These are phyloP conservation scores for Sclerotinia trifoliorum DNA, from an alignment of 2,329 filamentous ascomycete species.

Conservation along the genomic window DNA sequence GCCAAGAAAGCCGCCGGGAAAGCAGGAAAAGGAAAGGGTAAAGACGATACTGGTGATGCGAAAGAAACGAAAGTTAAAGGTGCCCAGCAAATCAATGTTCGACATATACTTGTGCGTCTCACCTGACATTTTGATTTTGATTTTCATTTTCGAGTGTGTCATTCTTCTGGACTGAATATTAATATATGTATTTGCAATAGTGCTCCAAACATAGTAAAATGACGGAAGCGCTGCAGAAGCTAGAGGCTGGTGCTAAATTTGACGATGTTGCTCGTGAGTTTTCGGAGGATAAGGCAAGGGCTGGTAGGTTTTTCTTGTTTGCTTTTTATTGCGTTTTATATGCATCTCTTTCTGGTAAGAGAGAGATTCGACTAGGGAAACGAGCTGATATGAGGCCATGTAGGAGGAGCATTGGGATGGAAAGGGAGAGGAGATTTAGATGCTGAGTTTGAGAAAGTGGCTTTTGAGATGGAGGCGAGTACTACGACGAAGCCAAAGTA, in stretches of 20 bases:
- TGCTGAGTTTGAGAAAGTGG: constrained; percentile 68
- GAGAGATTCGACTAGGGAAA: neutral
- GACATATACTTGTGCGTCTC: constrained; percentile 56
- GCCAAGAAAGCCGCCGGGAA: constrained; percentile 37
- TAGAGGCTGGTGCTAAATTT: constrained; percentile 66
- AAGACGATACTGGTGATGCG: constrained; percentile 43
- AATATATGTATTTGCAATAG: constrained; percentile 38
- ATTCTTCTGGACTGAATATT: neutral
- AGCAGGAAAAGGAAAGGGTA: constrained; percentile 36
- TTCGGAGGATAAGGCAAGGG: constrained; percentile 74
- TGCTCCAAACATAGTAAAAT: constrained; percentile 78
- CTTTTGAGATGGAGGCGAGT: constrained; percentile 66
- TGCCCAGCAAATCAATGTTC: constrained; percentile 68
- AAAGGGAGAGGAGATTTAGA: constrained; percentile 67
- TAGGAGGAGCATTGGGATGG: constrained; percentile 71
- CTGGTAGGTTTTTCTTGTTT: constrained; percentile 46
- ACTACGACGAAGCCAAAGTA: constrained; percentile 63
- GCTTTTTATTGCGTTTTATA: neutral
- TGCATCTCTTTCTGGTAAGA: neutral
- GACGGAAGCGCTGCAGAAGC: constrained; percentile 69
- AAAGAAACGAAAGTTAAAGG: constrained; percentile 52
- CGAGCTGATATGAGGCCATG: neutral
- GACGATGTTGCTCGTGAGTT: constrained; percentile 71
- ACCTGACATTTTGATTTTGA: constrained; percentile 4
- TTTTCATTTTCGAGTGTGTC: neutral